phyloP scores from a whole-genome alignment of 306 rosid species.

The Citrullus amarus region DNA sequence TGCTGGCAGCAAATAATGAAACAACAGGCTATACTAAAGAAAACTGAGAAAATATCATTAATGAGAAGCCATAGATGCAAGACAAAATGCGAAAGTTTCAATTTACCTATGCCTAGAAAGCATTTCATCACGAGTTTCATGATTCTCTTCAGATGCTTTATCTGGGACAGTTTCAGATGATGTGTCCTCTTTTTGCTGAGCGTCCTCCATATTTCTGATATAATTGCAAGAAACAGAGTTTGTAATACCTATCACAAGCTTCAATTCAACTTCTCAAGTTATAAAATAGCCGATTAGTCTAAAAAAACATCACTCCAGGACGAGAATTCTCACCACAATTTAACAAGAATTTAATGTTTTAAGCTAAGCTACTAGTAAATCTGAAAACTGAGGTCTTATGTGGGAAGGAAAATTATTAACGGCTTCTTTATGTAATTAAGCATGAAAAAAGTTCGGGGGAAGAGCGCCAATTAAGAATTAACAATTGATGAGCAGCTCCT shows the following conservation, averaged over 20 bases:
- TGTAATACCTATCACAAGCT: not conserved
- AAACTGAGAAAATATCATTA: not conserved
- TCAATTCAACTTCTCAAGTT: not conserved
- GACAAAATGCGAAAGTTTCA: not conserved
- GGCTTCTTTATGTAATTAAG: not conserved
- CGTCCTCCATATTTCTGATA: constrained; percentile 42
- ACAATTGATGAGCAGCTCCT: not conserved
- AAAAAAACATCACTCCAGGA: not conserved
- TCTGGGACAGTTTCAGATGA: constrained; percentile 36
- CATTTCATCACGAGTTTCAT: constrained; percentile 67
- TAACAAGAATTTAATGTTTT: not conserved
- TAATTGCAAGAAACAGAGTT: not conserved
- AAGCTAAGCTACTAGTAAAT: not conserved
- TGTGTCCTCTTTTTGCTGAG: constrained; percentile 33
- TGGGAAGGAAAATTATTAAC: not conserved
- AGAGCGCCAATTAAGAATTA: not conserved
- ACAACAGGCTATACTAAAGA: not conserved
- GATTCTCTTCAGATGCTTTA: constrained; percentile 23
- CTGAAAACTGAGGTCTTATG: not conserved
- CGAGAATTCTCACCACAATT: not conserved
- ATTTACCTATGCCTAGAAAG: constrained; percentile 50
- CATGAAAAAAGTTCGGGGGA: not conserved
- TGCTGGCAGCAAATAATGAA: not conserved
- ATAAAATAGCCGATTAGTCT: not conserved
- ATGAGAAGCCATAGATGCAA: not conserved